Evolutionary conservation across 306 rosid genomes (phyloP).

Genomic region (Inga laurina): DNA sequence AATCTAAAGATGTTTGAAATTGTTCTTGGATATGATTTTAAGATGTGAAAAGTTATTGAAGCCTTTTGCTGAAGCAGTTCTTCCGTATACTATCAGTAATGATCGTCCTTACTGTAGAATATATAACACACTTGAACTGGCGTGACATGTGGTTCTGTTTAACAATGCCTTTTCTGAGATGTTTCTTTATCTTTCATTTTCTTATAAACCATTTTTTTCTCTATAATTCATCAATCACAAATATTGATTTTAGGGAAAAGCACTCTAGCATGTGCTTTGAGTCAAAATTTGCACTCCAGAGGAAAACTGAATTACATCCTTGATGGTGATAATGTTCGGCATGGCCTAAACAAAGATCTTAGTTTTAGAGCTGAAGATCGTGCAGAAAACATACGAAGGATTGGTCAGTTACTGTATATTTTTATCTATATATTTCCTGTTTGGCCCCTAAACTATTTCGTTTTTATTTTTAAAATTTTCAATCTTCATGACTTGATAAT

Average conservation of each 20-base stretch:
- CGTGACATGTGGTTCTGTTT: background rate
- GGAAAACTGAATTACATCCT: constrained; percentile 83
- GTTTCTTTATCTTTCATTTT: constrained; percentile 13
- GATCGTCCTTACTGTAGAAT: background rate
- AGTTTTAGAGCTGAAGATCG: constrained; percentile 90
- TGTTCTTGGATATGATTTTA: background rate
- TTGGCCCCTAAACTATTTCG: background rate
- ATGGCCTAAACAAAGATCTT: constrained; percentile 90
- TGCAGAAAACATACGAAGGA: constrained; percentile 85
- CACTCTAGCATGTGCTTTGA: constrained; percentile 91
- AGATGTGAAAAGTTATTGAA: constrained; percentile 15
- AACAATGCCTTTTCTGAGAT: background rate
- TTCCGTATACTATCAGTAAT: background rate
- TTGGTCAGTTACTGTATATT: constrained; percentile 58
- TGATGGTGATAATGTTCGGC: constrained; percentile 97
- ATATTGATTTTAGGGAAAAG: constrained; percentile 74
- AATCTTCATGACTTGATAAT: constrained; percentile 28
- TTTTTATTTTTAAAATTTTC: constrained; percentile 6
- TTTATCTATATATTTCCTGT: background rate
- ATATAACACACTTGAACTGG: background rate
- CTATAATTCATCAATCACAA: constrained; percentile 34
- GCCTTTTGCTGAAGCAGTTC: constrained; percentile 31
- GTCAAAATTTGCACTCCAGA: constrained; percentile 71
- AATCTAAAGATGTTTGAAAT: background rate
- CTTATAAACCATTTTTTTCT: constrained; percentile 3